A percentile compares a stretch with the other conserved stretches of the same genome.
phyloP scores from a whole-genome alignment of 139 green algal species.

The Penium margaritaceum region DNA sequence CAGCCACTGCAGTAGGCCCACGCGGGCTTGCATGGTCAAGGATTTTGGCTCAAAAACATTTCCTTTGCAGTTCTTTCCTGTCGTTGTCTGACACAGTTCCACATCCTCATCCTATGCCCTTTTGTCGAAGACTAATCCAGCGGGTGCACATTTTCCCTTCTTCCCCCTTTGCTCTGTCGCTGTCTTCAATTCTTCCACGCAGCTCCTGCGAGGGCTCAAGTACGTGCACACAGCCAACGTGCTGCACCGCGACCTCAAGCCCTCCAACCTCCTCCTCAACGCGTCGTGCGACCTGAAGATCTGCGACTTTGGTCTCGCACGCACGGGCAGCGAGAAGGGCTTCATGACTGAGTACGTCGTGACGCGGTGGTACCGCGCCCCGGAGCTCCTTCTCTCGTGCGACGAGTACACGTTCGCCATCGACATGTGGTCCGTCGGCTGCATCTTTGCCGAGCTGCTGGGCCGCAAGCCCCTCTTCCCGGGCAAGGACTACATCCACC shows the following conservation, averaged over 20 bases:
- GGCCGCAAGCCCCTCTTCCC: slow-evolving; percentile 58
- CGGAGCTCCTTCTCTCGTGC: slow-evolving; percentile 59
- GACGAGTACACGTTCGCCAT: slow-evolving; percentile 58
- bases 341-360: slow-evolving; percentile 66
- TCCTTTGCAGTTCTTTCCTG: too few species aligned
- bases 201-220: slow-evolving; percentile 60
- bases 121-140: too few species aligned
- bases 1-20: too few species aligned
- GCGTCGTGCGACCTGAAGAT: slow-evolving; percentile 63
- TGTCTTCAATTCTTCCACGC: too few species aligned
- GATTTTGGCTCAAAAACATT: too few species aligned
- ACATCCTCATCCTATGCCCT: too few species aligned
- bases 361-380: slow-evolving; percentile 60
- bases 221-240: slow-evolving; percentile 60
- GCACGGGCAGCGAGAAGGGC: slow-evolving; percentile 50
- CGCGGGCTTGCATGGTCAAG: too few species aligned
- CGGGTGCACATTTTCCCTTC: too few species aligned
- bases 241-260: slow-evolving; percentile 61
- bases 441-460: slow-evolving; percentile 62
- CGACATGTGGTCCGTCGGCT: slow-evolving; percentile 58
- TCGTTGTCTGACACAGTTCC: too few species aligned
- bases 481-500: slow-evolving; percentile 61
- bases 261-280: slow-evolving; percentile 58
- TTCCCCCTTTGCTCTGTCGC: too few species aligned
- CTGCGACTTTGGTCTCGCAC: slow-evolving; percentile 61